These are phyloP conservation scores for Clonostachys sp. DNA, from an alignment of 2,329 filamentous ascomycete genomes.

Conservation along the genomic window DNA sequence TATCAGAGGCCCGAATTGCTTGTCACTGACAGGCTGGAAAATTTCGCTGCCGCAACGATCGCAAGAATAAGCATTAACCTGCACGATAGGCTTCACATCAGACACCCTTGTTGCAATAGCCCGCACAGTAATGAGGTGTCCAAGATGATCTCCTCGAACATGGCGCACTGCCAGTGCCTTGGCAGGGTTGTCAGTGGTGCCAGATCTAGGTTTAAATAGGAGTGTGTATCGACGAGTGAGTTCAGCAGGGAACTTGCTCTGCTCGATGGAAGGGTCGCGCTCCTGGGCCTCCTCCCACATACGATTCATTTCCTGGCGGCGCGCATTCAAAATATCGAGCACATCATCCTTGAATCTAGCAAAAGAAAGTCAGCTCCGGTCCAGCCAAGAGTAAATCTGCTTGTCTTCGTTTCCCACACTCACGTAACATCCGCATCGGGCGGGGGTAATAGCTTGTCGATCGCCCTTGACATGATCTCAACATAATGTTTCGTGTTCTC, in stretches of 20 bases:
- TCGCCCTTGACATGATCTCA: slow-evolving; percentile 81
- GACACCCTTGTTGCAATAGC: slow-evolving; percentile 94
- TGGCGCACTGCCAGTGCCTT: slow-evolving; percentile 84
- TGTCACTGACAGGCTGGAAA: slow-evolving; percentile 91
- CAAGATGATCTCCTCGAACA: slow-evolving; percentile 88
- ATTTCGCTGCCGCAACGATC: slow-evolving; percentile 96
- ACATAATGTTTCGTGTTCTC: slow-evolving; percentile 93
- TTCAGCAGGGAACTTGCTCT: slow-evolving; percentile 84
- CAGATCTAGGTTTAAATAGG: slow-evolving; percentile 89
- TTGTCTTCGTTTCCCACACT: slow-evolving; percentile 15
- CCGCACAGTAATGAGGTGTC: slow-evolving; percentile 87
- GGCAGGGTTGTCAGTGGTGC: slow-evolving; percentile 56
- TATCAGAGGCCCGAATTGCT: slow-evolving; percentile 82
- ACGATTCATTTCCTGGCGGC: slow-evolving; percentile 81
- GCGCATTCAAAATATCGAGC: slow-evolving; percentile 92
- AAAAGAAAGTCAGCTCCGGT: not conserved
- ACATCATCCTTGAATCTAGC: slow-evolving; percentile 92
- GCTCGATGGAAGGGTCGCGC: slow-evolving; percentile 58
- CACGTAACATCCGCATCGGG: slow-evolving; percentile 75
- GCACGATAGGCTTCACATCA: slow-evolving; percentile 95
- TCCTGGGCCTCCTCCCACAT: slow-evolving; percentile 64
- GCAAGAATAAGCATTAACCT: slow-evolving; percentile 96
- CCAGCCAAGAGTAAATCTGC: not conserved
- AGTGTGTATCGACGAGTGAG: slow-evolving; percentile 91
- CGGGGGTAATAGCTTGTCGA: slow-evolving; percentile 80